A percentile compares a stretch with the other conserved stretches of the same genome.
Evolutionary conservation across 2,329 filamentous ascomycete species (phyloP).

Genomic region (Verticillium nubilum): DNA sequence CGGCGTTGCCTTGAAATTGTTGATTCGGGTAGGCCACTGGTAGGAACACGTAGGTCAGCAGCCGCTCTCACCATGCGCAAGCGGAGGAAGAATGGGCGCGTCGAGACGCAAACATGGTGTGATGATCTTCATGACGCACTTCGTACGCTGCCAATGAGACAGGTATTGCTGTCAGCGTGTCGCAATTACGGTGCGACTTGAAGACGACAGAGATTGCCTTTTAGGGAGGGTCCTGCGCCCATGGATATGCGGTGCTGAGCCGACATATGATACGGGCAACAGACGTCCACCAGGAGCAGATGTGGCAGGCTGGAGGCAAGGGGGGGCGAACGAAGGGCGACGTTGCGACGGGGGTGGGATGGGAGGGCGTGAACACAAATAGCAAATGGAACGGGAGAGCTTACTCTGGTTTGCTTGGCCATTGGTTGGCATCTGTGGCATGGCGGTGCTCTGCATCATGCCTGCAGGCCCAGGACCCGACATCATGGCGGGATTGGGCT

Average conservation of each 20-base stretch:
- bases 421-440: constrained; percentile 55
- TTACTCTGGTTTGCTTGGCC: constrained; percentile 46
- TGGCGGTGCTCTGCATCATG: constrained; percentile 59
- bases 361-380: constrained; percentile 6
- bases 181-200: not conserved
- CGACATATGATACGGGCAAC: not conserved
- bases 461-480: constrained; percentile 44
- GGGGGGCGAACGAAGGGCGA: not conserved
- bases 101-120: not conserved
- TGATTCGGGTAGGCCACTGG: constrained; percentile 54
- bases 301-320: not conserved
- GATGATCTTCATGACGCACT: not conserved
- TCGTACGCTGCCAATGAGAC: not conserved
- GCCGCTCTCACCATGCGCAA: constrained; percentile 1
- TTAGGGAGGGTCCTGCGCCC: not conserved
- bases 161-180: not conserved
- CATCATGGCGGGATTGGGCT: constrained; percentile 51
- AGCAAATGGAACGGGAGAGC: constrained; percentile 24
- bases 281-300: not conserved
- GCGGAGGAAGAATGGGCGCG: not conserved
- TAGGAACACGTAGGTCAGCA: constrained; percentile 17
- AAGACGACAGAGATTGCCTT: not conserved
- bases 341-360: constrained; percentile 1
- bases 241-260: not conserved
- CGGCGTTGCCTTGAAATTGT: constrained; percentile 50